A percentile compares a stretch with the other conserved stretches of the same genome.
Evolutionary conservation across 2,329 filamentous ascomycete genomes (phyloP).

Genomic region (Plectosphaerella sp.): DNA sequence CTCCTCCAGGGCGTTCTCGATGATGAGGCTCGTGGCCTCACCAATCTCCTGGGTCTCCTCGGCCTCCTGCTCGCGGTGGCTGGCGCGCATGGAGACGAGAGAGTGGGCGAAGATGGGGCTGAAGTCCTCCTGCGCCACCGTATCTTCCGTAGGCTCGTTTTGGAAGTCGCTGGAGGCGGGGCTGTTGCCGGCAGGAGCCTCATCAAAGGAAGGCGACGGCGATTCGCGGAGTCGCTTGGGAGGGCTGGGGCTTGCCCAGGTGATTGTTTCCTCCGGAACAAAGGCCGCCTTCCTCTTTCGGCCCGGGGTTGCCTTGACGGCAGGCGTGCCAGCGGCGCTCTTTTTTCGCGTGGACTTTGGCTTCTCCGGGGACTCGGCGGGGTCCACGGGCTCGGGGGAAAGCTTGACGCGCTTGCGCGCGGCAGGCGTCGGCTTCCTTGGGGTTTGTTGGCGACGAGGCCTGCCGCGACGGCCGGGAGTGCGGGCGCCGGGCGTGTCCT

Average conservation of each 20-base stretch:
- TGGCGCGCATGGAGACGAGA: conserved; percentile 44
- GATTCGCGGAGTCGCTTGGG: conserved; percentile 7
- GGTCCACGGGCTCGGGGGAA: conserved; percentile 12
- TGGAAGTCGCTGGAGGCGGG: background rate
- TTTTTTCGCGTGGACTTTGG: conserved; percentile 11
- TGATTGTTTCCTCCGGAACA: background rate
- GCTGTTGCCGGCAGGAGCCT: conserved; percentile 8
- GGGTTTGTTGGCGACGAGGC: conserved; percentile 42
- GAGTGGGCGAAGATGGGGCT: conserved; percentile 57
- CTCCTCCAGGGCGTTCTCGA: conserved; percentile 50
- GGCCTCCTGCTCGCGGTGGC: conserved; percentile 21
- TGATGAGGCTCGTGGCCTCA: conserved; percentile 52
- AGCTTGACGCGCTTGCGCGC: conserved; percentile 24
- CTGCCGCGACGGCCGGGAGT: conserved; percentile 41
- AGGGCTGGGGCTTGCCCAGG: background rate
- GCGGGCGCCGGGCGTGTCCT: conserved; percentile 27
- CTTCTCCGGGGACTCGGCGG: conserved; percentile 23
- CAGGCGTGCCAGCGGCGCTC: background rate
- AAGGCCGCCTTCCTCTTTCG: background rate
- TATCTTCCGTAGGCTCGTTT: conserved; percentile 26
- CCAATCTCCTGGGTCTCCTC: conserved; percentile 39
- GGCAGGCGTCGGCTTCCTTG: conserved; percentile 29
- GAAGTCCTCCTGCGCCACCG: conserved; percentile 49
- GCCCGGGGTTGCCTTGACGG: background rate
- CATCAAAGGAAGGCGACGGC: conserved; percentile 7